Conservation (phyloP, 805 yeast species). For the Candida stauntonica region DNA sequence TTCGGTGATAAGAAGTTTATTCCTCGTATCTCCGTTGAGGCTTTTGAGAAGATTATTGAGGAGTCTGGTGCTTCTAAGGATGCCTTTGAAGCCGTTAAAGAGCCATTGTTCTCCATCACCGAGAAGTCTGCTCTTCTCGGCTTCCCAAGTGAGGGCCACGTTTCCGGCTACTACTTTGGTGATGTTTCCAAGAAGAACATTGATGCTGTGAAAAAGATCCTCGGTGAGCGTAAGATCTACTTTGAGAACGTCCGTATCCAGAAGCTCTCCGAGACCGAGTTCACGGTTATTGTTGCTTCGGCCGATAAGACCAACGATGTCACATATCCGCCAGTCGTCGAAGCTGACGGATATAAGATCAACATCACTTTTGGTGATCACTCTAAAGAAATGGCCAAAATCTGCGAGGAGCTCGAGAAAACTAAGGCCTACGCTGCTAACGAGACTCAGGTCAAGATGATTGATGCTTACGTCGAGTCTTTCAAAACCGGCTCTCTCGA, state of each 20-base stretch:
- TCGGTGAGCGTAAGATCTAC: constrained; percentile 59
- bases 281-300: constrained; percentile 66
- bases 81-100: constrained; percentile 36
- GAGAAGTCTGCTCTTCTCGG: constrained; percentile 58
- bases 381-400: constrained; percentile 53
- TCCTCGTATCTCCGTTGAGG: constrained; percentile 50
- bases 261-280: constrained; percentile 45
- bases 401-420: constrained; percentile 48
- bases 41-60: constrained; percentile 46
- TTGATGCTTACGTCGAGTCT: constrained; percentile 60
- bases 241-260: constrained; percentile 79
- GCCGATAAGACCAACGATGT: constrained; percentile 46
- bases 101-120: constrained; percentile 46
- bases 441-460: constrained; percentile 63
- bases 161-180: constrained; percentile 66
- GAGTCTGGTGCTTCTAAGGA: constrained; percentile 33
- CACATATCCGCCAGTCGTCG: constrained; percentile 46
- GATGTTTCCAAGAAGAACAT: constrained; percentile 55
- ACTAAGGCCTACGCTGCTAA: constrained; percentile 69
- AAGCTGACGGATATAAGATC: constrained; percentile 38
- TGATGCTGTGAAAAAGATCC: constrained; percentile 59
- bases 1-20: constrained; percentile 87
- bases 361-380: constrained; percentile 76
- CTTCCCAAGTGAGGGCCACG: constrained; percentile 72
- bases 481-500: constrained; percentile 80